These are phyloP conservation scores for Magnolia changhungtana DNA, from an alignment of 164 flowering plant species.

Conservation along the genomic window DNA sequence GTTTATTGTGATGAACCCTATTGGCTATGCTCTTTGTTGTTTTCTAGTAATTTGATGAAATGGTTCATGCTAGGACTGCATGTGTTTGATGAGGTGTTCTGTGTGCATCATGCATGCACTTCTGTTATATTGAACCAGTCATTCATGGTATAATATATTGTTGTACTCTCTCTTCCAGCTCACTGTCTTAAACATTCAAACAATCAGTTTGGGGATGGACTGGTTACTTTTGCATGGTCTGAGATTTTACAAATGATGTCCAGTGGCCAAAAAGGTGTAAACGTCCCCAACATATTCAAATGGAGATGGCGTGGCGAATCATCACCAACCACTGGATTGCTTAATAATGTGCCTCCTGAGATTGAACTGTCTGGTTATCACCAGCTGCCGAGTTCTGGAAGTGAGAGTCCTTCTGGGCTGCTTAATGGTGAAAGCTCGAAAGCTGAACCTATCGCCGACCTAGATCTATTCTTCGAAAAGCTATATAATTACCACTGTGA, in stretches of 20 bases:
- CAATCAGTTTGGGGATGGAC: constrained; percentile 49
- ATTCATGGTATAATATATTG: background rate
- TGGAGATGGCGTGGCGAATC: constrained; percentile 58
- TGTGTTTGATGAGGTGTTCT: too few relatives aligned
- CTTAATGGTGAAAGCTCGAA: constrained; percentile 80
- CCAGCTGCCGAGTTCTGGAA: constrained; percentile 69
- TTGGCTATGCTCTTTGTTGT: too few relatives aligned
- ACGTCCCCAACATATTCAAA: constrained; percentile 49
- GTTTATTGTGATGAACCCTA: too few relatives aligned
- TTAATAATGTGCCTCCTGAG: constrained; percentile 66
- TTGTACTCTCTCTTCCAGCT: constrained; percentile 2
- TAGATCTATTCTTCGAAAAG: constrained; percentile 93
- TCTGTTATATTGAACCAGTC: too few relatives aligned
- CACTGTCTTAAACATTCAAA: constrained; percentile 1
- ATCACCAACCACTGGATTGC: constrained; percentile 51
- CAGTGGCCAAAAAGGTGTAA: constrained; percentile 48
- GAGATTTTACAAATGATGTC: constrained; percentile 65
- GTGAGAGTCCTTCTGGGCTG: constrained; percentile 97
- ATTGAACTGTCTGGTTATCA: constrained; percentile 82
- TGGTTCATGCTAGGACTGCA: too few relatives aligned
- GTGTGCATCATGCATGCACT: too few relatives aligned
- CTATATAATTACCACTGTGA: constrained; percentile 91
- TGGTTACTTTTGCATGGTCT: constrained; percentile 38
- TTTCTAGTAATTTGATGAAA: too few relatives aligned
- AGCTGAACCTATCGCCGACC: constrained; percentile 74